phyloP scores from a whole-genome alignment of 169 alveolate species.

The Hepatocystis sp. region DNA sequence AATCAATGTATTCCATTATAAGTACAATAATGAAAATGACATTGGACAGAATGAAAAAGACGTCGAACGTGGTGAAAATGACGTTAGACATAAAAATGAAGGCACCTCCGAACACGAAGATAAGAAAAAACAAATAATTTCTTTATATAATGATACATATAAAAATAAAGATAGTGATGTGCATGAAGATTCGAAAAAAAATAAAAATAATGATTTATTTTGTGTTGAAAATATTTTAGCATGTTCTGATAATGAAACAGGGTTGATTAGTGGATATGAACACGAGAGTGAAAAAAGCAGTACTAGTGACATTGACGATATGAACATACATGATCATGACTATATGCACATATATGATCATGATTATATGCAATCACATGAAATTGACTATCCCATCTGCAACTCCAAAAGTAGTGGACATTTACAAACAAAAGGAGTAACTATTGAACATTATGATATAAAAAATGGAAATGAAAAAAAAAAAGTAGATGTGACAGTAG shows the following conservation, averaged over 20 bases:
- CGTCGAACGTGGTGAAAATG: background rate
- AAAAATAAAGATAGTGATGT: constrained; percentile 51
- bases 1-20: background rate
- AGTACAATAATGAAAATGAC: no score
- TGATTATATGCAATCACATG: background rate
- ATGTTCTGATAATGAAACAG: background rate
- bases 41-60: background rate
- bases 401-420: background rate
- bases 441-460: background rate
- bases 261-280: background rate
- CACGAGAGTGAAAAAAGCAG: no score
- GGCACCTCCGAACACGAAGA: background rate
- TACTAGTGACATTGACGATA: constrained; percentile 8
- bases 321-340: constrained; percentile 58
- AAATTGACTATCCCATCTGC: background rate
- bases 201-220: background rate
- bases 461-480: background rate
- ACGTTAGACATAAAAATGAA: background rate
- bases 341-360: constrained; percentile 1
- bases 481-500: background rate
- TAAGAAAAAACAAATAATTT: constrained; percentile 3
- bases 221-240: background rate
- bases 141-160: constrained; percentile 56
- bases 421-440: no score
- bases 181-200: constrained; percentile 1